Evolutionary conservation across 495 filamentous ascomycete genomes (phyloP), one percentile per base, ranked within the genome.

Genomic region (Letharia columbiana): DNA sequence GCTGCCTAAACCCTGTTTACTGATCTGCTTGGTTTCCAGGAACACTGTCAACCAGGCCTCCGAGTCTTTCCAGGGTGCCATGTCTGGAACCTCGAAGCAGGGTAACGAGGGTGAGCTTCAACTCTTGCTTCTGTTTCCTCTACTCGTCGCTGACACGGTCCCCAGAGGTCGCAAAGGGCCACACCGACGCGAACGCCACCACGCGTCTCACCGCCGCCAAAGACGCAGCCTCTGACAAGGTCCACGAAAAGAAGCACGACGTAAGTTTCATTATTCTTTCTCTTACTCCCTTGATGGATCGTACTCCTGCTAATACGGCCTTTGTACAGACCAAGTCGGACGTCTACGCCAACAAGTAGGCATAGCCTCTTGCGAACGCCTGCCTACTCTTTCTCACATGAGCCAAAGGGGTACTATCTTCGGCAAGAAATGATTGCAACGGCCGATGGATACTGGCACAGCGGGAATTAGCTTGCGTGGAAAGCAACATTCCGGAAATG

Each of bases 11-110:
- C 1, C 40, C 18, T 58, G 18, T 47, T 47, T 44, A 66, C 60
- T 68, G 45, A 66, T 58, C 35, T 13, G 12, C 47, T 31, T 33
- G 6, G 23, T 23, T 4, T 9, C 23, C n/a, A 73, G 71, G 83
- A 81, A 87, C 75, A 80, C 82, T 72, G 80, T 78, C 74, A 86
- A 84, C 81, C 84, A 83, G 78, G 83, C 85, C 75, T 72, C 79
- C 60, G 85, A 87, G 81, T 78, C 82, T 74, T 75, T 86, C 66
- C 78, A 84, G 73, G 77, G 80, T 70, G 73, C 66, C 31, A 56
- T 63, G 62, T 52, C 74, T 35, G 75, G 72, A 60, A 78, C 82
- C 44, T 83, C 80, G 77, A 87, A 87, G 82, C 82, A 86, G 78
- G 77, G 81, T 77, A 87, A 87, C 81, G 85, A 87, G 81, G 56